A percentile compares a stretch with the other conserved stretches of the same genome.
Conservation (phyloP, 208 protist species). For the Leptomonas seymouri region DNA sequence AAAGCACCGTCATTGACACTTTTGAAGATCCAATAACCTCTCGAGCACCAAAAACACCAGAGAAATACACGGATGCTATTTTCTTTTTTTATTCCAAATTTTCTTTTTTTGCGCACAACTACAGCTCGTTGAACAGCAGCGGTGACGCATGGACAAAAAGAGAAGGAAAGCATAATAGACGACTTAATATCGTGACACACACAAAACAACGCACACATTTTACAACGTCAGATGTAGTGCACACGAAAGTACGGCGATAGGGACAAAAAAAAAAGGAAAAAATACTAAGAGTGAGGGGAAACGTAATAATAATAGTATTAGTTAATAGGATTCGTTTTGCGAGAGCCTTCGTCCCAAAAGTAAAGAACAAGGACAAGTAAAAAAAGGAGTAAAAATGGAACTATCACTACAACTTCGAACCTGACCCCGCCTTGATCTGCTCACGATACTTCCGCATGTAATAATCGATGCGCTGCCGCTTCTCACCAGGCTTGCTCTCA, state of each 20-base stretch:
- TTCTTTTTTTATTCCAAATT: not conserved
- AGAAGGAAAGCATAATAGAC: conserved; percentile 1
- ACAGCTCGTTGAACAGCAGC: not conserved
- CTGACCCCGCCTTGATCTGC: conserved; percentile 14
- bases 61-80: not conserved
- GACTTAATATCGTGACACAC: too few relatives aligned
- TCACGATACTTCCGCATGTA: conserved; percentile 27
- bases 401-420: conserved; percentile 18
- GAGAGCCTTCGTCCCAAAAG: not conserved
- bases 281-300: too few relatives aligned
- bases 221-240: too few relatives aligned
- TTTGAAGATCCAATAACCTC: not conserved
- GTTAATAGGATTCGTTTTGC: too few relatives aligned
- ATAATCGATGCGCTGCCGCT: conserved; percentile 21
- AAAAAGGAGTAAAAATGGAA: conserved; percentile 4
- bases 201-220: conserved; percentile 4
- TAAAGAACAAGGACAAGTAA: not conserved
- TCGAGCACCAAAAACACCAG: not conserved
- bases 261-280: too few relatives aligned
- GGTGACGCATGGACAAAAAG: not conserved
- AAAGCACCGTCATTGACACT: not conserved
- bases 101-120: not conserved
- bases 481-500: conserved; percentile 38
- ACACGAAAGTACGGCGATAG: too few relatives aligned
- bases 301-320: too few relatives aligned